phyloP scores from a whole-genome alignment of 78 protist species.

The Bigelowiella natans region DNA sequence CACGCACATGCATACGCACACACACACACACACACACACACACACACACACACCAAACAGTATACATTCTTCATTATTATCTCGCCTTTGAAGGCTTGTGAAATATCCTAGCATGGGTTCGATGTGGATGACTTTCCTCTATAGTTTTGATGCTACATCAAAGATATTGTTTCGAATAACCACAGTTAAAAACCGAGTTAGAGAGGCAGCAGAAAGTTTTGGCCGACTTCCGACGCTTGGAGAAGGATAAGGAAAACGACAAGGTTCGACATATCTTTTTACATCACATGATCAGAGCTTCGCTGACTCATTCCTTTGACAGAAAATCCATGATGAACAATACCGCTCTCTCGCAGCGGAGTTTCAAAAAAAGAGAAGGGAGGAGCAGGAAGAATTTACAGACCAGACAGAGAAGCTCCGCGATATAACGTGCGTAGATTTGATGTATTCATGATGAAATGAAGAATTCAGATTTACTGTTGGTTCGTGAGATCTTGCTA shows the following conservation, averaged over 20 bases:
- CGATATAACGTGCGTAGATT: background rate
- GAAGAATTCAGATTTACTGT: background rate
- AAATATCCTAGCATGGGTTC: too few relatives aligned
- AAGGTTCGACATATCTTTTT: background rate
- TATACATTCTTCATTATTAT: too few relatives aligned
- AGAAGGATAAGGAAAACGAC: background rate
- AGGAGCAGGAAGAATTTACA: background rate
- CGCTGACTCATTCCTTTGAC: background rate
- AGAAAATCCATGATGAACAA: background rate
- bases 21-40: background rate
- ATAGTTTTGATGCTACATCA: too few relatives aligned
- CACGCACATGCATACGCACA: background rate
- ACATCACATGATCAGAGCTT: too few relatives aligned
- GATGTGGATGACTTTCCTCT: too few relatives aligned
- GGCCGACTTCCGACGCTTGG: background rate
- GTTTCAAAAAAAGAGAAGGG: background rate
- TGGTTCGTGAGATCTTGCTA: background rate
- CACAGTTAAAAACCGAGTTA: background rate
- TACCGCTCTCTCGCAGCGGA: background rate
- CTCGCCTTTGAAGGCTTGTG: too few relatives aligned
- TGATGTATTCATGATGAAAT: background rate
- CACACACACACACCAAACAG: background rate
- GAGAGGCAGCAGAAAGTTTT: background rate
- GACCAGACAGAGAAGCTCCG: background rate
- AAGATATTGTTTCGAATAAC: too few relatives aligned